A percentile compares a stretch with the other conserved stretches of the same genome.
phyloP scores from a whole-genome alignment of 2,329 filamentous ascomycete species.

The Chaetothyriales sp. region DNA sequence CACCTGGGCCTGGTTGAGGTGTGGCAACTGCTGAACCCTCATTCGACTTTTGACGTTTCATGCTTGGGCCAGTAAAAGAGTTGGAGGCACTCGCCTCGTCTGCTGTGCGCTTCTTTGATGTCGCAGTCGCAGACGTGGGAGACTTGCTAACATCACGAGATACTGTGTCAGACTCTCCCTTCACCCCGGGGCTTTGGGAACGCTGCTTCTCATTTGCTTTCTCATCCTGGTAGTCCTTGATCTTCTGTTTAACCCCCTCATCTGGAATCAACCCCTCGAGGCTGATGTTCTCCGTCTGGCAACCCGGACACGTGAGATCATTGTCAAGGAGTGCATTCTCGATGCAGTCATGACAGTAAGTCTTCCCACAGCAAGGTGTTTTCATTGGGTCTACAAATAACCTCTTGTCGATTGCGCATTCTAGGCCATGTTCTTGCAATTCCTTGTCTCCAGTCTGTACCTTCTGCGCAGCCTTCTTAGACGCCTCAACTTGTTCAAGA shows the following conservation, averaged over 20 bases:
- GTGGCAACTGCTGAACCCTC: conserved; percentile 23
- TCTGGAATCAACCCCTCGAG: conserved; percentile 83
- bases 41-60: conserved; percentile 34
- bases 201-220: conserved; percentile 32
- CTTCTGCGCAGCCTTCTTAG: conserved; percentile 67
- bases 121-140: conserved; percentile 14
- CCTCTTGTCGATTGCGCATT: conserved; percentile 93
- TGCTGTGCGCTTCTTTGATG: conserved; percentile 66
- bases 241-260: conserved; percentile 62
- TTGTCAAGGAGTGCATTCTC: conserved; percentile 96
- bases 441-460: conserved; percentile 69
- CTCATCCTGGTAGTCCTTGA: conserved; percentile 57
- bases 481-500: conserved; percentile 78
- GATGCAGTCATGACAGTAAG: conserved; percentile 99
- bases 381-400: conserved; percentile 98
- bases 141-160: conserved; percentile 13
- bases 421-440: conserved; percentile 71
- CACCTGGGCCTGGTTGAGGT: conserved; percentile 21
- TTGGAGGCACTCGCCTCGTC: conserved; percentile 48
- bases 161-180: conserved; percentile 5
- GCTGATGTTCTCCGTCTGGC: conserved; percentile 77
- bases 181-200: conserved; percentile 16
- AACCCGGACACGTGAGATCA: conserved; percentile 91
- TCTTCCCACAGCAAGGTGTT: conserved; percentile 95
- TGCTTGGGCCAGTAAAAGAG: conserved; percentile 24